Evolutionary conservation across 2,329 filamentous ascomycete species (phyloP).

Genomic region (Ceratocystis eucalypticola): DNA sequence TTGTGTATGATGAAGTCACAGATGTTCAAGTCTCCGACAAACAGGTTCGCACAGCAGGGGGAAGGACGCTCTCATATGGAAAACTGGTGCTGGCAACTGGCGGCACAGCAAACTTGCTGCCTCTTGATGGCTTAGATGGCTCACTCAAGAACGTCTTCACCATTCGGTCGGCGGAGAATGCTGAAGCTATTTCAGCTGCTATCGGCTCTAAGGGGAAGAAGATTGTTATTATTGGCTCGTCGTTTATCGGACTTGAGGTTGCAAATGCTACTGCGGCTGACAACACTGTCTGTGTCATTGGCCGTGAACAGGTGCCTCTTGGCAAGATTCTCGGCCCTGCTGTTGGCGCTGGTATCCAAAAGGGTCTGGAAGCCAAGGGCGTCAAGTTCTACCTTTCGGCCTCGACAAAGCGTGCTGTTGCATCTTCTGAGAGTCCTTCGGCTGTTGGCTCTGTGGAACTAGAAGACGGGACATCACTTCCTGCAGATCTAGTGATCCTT

Average conservation of each 20-base stretch:
- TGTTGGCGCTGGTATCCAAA: constrained; percentile 70
- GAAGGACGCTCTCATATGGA: constrained; percentile 59
- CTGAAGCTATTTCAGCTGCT: constrained; percentile 61
- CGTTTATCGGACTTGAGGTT: constrained; percentile 98
- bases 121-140: constrained; percentile 73
- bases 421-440: constrained; percentile 51
- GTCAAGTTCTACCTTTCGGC: constrained; percentile 82
- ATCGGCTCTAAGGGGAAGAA: constrained; percentile 81
- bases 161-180: constrained; percentile 63
- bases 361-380: constrained; percentile 67
- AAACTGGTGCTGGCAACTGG: constrained; percentile 88
- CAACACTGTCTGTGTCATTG: constrained; percentile 75
- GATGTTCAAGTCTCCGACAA: constrained; percentile 63
- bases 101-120: constrained; percentile 60
- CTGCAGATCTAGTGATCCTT: constrained; percentile 80
- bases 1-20: constrained; percentile 51
- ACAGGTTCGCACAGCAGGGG: constrained; percentile 59
- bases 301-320: constrained; percentile 75
- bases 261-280: constrained; percentile 67
- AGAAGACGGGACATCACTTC: constrained; percentile 71
- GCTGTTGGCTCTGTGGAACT: constrained; percentile 70
- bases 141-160: constrained; percentile 70
- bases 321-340: constrained; percentile 72
- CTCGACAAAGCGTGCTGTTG: constrained; percentile 55
- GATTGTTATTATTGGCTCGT: constrained; percentile 80